Evolutionary conservation across 2,329 filamentous ascomycete genomes (phyloP).

Genomic region (Nothophaeocryptopus gaeumannii): DNA sequence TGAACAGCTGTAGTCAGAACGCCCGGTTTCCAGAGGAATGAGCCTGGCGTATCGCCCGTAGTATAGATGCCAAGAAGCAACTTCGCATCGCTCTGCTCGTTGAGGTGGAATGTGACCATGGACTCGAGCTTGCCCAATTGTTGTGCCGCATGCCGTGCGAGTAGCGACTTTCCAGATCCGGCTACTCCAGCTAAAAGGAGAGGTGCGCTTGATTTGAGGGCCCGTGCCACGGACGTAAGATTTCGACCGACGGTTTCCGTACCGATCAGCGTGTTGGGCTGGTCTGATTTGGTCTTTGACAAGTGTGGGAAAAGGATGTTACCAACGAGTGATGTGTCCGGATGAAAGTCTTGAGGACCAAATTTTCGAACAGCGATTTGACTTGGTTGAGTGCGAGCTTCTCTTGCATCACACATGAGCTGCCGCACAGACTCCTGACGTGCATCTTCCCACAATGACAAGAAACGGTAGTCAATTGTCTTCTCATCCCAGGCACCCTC

Average conservation of each 20-base stretch:
- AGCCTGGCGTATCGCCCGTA: constrained; percentile 79
- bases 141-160: constrained; percentile 77
- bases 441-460: constrained; percentile 62
- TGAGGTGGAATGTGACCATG: constrained; percentile 93
- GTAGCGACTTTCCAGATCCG: constrained; percentile 85
- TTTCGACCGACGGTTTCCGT: constrained; percentile 74
- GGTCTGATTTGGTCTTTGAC: constrained; percentile 50
- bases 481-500: constrained; percentile 72
- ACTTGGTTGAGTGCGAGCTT: too few relatives aligned
- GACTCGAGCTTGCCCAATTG: constrained; percentile 73
- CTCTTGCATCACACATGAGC: constrained; percentile 2
- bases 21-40: constrained; percentile 88
- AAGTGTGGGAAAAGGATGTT: constrained; percentile 55
- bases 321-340: constrained; percentile 60
- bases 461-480: constrained; percentile 74
- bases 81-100: constrained; percentile 97
- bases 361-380: too few relatives aligned
- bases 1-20: constrained; percentile 89
- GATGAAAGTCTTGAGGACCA: constrained; percentile 19
- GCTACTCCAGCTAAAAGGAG: constrained; percentile 78
- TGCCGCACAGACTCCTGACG: constrained; percentile 42
- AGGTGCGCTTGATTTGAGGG: constrained; percentile 66
- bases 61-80: constrained; percentile 93
- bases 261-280: constrained; percentile 55
- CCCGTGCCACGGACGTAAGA: constrained; percentile 63